A percentile compares a stretch with the other conserved stretches of the same genome.
Evolutionary conservation across 169 alveolate species (phyloP).

Genomic region (Ichthyophthirius multifiliis): DNA sequence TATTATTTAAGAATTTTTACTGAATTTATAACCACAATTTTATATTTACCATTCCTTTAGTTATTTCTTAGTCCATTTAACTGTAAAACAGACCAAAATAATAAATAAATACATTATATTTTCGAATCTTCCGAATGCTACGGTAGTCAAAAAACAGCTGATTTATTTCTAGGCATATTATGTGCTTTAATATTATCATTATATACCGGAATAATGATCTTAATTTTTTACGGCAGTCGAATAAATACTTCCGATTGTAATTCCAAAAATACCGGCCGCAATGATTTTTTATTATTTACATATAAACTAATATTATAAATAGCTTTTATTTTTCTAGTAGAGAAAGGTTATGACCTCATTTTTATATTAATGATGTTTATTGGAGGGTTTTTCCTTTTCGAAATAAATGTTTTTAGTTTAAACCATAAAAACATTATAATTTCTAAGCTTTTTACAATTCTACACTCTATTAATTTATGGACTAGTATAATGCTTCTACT

Average conservation of each 20-base stretch:
- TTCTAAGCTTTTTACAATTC: conserved; percentile 4
- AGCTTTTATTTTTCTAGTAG: neutral
- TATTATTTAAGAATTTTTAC: neutral
- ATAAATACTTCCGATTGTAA: neutral
- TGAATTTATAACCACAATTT: neutral
- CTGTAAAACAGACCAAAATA: neutral
- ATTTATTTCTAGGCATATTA: conserved; percentile 14
- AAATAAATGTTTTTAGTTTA: neutral
- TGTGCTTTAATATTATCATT: neutral
- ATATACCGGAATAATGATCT: neutral
- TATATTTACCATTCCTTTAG: neutral
- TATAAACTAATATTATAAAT: neutral
- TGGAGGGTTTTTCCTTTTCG: neutral
- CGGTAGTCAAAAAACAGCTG: neutral
- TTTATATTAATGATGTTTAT: conserved; percentile 10
- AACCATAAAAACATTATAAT: neutral
- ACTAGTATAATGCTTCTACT: conserved; percentile 22
- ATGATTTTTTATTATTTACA: conserved; percentile 13
- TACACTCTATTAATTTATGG: conserved; percentile 27
- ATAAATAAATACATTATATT: neutral
- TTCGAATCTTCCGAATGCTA: neutral
- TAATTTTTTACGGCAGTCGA: conserved; percentile 20
- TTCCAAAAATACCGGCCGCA: conserved; percentile 30
- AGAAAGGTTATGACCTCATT: neutral
- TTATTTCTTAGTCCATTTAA: neutral